A percentile compares a stretch with the other conserved stretches of the same genome.
Evolutionary conservation across 2,329 filamentous ascomycete genomes (phyloP).

Genomic region (Hortaea sp.): DNA sequence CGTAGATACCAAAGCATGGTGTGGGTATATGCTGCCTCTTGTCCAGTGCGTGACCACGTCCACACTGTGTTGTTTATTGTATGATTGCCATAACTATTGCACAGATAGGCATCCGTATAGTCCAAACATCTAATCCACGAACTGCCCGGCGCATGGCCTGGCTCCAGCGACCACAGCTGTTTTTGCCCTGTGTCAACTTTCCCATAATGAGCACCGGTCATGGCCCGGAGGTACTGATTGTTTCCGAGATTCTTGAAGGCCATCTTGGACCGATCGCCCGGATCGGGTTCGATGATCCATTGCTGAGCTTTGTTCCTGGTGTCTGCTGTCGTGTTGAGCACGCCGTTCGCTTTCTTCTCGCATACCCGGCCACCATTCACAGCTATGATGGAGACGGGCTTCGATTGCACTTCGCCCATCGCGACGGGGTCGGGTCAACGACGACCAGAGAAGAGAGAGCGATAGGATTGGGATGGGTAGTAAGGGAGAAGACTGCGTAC

Average conservation of each 20-base stretch:
- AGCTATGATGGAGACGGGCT: not conserved
- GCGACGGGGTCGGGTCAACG: too few species aligned
- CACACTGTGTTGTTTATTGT: not conserved
- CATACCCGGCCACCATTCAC: not conserved
- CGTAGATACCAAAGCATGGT: conserved; percentile 1
- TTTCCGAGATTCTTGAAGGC: conserved; percentile 1
- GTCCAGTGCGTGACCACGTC: not conserved
- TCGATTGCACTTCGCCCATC: too few species aligned
- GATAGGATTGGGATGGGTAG: too few species aligned
- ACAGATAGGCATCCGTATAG: not conserved
- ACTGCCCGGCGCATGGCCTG: not conserved
- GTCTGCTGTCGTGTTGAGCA: not conserved
- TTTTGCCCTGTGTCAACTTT: not conserved
- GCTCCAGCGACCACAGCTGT: not conserved
- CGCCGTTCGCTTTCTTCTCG: not conserved
- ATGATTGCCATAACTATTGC: not conserved
- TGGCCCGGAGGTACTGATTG: not conserved
- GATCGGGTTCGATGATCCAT: not conserved
- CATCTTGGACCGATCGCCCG: not conserved
- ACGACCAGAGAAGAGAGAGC: too few species aligned
- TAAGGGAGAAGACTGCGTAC: too few species aligned
- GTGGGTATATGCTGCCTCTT: not conserved
- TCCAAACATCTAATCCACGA: not conserved
- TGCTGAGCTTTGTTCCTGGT: not conserved
- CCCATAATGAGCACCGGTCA: not conserved